These are phyloP conservation scores for Lablab purpureus DNA, from an alignment of 306 rosid genomes.

Conservation along the genomic window DNA sequence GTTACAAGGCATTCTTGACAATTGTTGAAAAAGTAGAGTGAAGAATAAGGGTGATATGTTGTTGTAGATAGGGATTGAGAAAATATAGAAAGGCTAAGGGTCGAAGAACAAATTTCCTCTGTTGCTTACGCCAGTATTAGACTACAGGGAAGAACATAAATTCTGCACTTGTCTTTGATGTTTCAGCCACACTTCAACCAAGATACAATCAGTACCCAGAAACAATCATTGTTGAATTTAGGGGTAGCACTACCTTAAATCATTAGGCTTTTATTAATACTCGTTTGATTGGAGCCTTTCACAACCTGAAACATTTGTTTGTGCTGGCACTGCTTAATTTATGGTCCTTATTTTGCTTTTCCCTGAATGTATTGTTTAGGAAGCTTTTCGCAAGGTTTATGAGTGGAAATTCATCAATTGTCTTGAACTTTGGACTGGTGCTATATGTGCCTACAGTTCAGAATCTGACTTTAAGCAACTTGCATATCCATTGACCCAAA, in stretches of 20 bases:
- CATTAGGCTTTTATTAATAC: constrained; percentile 18
- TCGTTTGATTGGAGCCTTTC: constrained; percentile 32
- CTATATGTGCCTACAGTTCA: constrained; percentile 74
- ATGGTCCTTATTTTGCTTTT: constrained; percentile 40
- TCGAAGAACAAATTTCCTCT: constrained; percentile 16
- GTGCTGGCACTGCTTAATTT: constrained; percentile 13
- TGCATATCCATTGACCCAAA: constrained; percentile 89
- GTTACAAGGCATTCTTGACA: neutral
- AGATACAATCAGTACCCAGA: constrained; percentile 5
- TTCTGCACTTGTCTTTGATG: constrained; percentile 2
- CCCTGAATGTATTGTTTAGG: constrained; percentile 62
- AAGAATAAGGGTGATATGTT: neutral
- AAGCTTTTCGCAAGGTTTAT: constrained; percentile 91
- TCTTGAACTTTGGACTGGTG: constrained; percentile 96
- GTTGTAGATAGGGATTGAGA: neutral
- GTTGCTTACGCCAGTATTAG: constrained; percentile 19
- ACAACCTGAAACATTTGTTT: constrained; percentile 9
- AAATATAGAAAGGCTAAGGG: neutral
- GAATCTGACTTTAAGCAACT: constrained; percentile 85
- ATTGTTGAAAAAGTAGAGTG: constrained; percentile 11
- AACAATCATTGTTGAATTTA: constrained; percentile 6
- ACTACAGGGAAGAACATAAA: constrained; percentile 18
- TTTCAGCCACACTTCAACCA: neutral
- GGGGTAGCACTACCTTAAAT: neutral
- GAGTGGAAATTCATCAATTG: constrained; percentile 94